Conservation (phyloP, 148 eudicot genomes). For the Heliosperma pusillum region DNA sequence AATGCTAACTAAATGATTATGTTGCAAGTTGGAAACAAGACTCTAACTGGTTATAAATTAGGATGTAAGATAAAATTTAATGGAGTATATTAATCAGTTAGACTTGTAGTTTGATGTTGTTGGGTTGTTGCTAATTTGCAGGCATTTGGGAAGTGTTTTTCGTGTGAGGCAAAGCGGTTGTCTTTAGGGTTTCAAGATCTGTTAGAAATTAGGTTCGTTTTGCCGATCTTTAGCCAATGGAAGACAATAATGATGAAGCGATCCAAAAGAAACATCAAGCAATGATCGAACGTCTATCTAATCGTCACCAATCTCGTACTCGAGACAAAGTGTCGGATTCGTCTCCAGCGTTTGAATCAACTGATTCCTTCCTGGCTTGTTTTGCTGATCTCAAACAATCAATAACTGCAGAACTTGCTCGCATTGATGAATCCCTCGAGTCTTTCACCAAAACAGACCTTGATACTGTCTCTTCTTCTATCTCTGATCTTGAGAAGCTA, state of each 20-base stretch:
- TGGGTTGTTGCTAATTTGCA: conserved; percentile 2
- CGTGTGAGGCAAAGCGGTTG: background rate
- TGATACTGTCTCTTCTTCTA: conserved; percentile 35
- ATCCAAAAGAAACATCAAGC: conserved; percentile 53
- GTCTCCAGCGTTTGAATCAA: conserved; percentile 45
- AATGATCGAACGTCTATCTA: conserved; percentile 69
- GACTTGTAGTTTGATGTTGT: conserved; percentile 5
- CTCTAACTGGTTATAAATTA: too few species aligned
- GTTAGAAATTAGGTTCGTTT: background rate
- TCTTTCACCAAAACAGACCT: conserved; percentile 36
- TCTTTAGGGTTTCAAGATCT: background rate
- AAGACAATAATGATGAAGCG: conserved; percentile 23
- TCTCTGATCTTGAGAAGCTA: conserved; percentile 58
- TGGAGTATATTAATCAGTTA: too few species aligned
- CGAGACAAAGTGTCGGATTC: conserved; percentile 28
- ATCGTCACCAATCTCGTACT: conserved; percentile 49
- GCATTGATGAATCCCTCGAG: conserved; percentile 35
- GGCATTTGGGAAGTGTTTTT: background rate
- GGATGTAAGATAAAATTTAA: too few species aligned
- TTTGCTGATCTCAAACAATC: conserved; percentile 52
- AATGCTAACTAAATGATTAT: too few species aligned
- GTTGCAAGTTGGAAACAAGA: too few species aligned
- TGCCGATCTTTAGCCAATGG: conserved; percentile 13
- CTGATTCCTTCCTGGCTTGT: conserved; percentile 51
- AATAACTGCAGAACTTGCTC: conserved; percentile 40